These are phyloP conservation scores for Fusarium sp. DNA, from an alignment of 2,329 filamentous ascomycete species.

Conservation along the genomic window DNA sequence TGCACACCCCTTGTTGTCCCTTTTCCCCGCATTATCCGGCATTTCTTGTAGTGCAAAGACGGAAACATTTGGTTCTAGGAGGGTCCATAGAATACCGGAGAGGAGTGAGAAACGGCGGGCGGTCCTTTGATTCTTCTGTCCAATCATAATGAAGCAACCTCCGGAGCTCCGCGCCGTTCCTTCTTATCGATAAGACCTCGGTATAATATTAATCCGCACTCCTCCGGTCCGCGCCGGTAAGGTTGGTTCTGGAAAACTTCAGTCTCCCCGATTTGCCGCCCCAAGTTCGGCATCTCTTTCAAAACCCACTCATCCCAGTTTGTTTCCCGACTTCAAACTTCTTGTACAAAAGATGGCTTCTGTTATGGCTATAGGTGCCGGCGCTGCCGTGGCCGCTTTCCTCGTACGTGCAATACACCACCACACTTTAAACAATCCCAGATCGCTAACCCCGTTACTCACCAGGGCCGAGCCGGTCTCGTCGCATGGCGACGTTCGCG, in stretches of 20 bases:
- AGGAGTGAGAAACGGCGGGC: not conserved
- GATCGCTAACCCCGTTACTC: conserved; percentile 8
- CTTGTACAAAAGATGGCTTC: conserved; percentile 50
- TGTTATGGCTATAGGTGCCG: conserved; percentile 58
- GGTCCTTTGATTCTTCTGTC: not conserved
- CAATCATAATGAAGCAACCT: not conserved
- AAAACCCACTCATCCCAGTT: not conserved
- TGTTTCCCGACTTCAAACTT: not conserved
- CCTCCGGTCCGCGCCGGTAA: conserved; percentile 39
- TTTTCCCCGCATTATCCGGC: conserved; percentile 7
- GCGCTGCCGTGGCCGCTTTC: conserved; percentile 63
- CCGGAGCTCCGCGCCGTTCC: conserved; percentile 35
- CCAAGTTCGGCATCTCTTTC: conserved; percentile 20
- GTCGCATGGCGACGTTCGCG: conserved; percentile 88
- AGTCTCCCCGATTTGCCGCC: conserved; percentile 27
- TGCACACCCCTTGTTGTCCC: not conserved
- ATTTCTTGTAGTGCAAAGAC: not conserved
- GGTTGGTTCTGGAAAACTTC: conserved; percentile 41
- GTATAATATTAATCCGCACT: conserved; percentile 34
- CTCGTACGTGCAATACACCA: conserved; percentile 50
- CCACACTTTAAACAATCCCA: not conserved
- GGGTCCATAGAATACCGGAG: not conserved
- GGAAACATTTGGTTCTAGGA: not conserved
- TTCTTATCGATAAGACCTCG: conserved; percentile 39
- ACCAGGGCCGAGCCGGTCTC: conserved; percentile 88